Evolutionary conservation across 1,139 yeast genomes (phyloP).

Genomic region (Yamadazyma buinensis): DNA sequence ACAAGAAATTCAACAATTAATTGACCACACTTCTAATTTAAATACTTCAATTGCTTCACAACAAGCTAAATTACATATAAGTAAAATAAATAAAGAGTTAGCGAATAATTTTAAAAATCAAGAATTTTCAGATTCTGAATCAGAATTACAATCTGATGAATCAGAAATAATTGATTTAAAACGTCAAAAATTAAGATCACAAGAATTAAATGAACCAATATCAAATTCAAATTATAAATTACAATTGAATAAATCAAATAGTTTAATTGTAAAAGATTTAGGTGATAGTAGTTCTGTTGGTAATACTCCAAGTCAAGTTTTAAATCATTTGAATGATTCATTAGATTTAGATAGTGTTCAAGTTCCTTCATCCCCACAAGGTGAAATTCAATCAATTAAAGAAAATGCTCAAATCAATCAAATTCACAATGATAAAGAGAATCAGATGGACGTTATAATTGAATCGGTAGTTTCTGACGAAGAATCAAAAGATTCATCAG

Average conservation of each 20-base stretch:
- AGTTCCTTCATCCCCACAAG: background rate
- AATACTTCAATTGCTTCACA: conserved; percentile 1
- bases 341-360: conserved; percentile 2
- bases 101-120: background rate
- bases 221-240: background rate
- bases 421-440: background rate
- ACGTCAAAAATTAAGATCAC: background rate
- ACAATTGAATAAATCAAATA: background rate
- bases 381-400: background rate
- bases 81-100: background rate
- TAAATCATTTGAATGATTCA: conserved; percentile 2
- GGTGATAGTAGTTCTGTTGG: background rate
- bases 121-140: conserved; percentile 1
- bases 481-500: no score
- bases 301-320: background rate
- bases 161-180: conserved; percentile 3
- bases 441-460: background rate
- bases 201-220: background rate
- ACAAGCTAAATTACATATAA: conserved; percentile 1
- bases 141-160: background rate
- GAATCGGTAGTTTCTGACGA: background rate
- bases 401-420: background rate
- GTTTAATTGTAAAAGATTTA: conserved; percentile 1
- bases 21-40: no score
- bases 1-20: no score